These are phyloP conservation scores for Spongospora subterranea DNA, from an alignment of 208 protist species.

Conservation along the genomic window DNA sequence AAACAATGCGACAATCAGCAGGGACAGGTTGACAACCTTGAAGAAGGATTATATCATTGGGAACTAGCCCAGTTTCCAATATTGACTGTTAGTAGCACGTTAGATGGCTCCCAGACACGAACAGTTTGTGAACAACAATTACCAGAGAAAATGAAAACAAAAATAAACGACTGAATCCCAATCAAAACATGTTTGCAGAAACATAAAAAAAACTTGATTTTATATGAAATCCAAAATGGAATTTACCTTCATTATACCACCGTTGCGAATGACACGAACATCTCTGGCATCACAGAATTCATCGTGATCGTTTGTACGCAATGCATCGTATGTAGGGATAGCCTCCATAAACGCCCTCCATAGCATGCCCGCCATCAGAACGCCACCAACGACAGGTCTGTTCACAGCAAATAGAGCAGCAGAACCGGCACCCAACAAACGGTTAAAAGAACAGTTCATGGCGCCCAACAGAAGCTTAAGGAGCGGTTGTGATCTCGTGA, in stretches of 20 bases:
- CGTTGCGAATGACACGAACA: not conserved
- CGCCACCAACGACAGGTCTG: not conserved
- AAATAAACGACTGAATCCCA: no score
- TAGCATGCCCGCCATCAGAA: not conserved
- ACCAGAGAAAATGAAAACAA: no score
- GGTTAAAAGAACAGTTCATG: not conserved
- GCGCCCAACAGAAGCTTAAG: not conserved
- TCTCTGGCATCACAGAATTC: not conserved
- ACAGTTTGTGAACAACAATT: no score
- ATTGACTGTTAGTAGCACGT: not conserved
- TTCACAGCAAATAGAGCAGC: not conserved
- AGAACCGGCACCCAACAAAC: not conserved
- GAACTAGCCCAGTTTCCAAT: constrained; percentile 81
- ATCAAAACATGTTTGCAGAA: no score
- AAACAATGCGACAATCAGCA: constrained; percentile 88
- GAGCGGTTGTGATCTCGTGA: not conserved
- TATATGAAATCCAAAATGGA: not conserved
- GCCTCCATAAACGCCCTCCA: not conserved
- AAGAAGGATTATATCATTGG: constrained; percentile 90
- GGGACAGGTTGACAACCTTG: constrained; percentile 88
- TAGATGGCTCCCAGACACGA: no score
- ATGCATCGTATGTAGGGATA: not conserved
- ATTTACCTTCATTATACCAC: not conserved
- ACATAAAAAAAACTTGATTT: not conserved
- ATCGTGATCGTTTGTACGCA: not conserved